These are phyloP conservation scores for Colletotrichum liaoningense DNA, from an alignment of 2,329 filamentous ascomycete genomes.

Conservation along the genomic window DNA sequence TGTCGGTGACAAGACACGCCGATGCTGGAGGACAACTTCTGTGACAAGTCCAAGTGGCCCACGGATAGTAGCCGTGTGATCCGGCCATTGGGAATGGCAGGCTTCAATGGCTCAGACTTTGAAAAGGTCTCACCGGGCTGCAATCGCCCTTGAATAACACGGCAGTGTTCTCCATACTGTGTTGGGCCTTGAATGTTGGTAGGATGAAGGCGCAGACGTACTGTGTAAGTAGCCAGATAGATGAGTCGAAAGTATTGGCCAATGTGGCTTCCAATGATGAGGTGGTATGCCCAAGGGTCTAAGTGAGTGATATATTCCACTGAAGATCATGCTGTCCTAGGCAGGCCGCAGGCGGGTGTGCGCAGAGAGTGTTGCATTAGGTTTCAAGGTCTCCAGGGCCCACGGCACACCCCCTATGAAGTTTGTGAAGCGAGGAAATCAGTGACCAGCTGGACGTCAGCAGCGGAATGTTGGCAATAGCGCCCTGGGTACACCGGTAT, in stretches of 20 bases:
- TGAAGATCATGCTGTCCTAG: constrained; percentile 7
- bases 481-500: too few relatives aligned
- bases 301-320: not conserved
- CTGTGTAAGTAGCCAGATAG: not conserved
- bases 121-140: not conserved
- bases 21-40: not conserved
- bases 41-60: not conserved
- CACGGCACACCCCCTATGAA: not conserved
- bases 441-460: not conserved
- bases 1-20: not conserved
- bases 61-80: constrained; percentile 2
- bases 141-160: not conserved
- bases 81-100: constrained; percentile 8
- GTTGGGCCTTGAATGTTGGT: too few relatives aligned
- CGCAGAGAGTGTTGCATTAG: not conserved
- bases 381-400: constrained; percentile 5
- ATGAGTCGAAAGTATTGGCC: constrained; percentile 11
- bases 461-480: not conserved
- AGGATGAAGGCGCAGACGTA: too few relatives aligned
- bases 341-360: not conserved
- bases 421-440: not conserved
- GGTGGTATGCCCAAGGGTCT: not conserved
- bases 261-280: constrained; percentile 7
- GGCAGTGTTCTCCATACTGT: not conserved
- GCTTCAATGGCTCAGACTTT: not conserved